These are phyloP conservation scores for Xylaria nigripes DNA, from an alignment of 495 filamentous ascomycete species.

Conservation along the genomic window DNA sequence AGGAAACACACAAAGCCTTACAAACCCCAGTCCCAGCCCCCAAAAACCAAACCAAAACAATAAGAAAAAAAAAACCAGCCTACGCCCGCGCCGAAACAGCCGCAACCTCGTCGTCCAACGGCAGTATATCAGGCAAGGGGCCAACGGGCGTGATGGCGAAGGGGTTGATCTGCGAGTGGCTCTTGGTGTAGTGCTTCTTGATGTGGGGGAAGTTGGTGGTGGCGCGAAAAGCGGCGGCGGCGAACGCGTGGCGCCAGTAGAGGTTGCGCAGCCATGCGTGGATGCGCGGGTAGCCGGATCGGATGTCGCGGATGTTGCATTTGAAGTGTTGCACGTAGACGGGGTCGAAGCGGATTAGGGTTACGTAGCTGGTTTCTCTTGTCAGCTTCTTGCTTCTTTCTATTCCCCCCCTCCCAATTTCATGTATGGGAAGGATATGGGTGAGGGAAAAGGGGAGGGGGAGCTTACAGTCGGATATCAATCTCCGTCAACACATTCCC, in stretches of 20 bases:
- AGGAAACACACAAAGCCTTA: no score
- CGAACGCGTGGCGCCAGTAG: slow-evolving; percentile 54
- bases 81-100: slow-evolving; percentile 20
- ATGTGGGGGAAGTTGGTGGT: slow-evolving; percentile 63
- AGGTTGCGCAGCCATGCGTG: slow-evolving; percentile 59
- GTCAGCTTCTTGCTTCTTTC: neutral
- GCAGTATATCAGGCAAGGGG: slow-evolving; percentile 53
- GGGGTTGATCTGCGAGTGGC: slow-evolving; percentile 43
- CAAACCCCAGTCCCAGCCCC: neutral
- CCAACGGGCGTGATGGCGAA: slow-evolving; percentile 55
- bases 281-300: slow-evolving; percentile 63
- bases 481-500: slow-evolving; percentile 67
- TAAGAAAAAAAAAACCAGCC: neutral
- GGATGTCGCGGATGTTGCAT: slow-evolving; percentile 77
- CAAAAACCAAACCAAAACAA: neutral
- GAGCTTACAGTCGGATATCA: slow-evolving; percentile 53
- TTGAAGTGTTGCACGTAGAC: slow-evolving; percentile 95
- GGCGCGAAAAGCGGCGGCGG: slow-evolving; percentile 37
- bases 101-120: slow-evolving; percentile 34
- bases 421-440: neutral
- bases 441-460: neutral
- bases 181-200: slow-evolving; percentile 49
- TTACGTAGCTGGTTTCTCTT: slow-evolving; percentile 50
- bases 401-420: neutral
- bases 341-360: slow-evolving; percentile 75